Evolutionary conservation across 2,329 filamentous ascomycete species (phyloP), one percentile per base, ranked within the genome.

Genomic region (Escovopsis sp.): DNA sequence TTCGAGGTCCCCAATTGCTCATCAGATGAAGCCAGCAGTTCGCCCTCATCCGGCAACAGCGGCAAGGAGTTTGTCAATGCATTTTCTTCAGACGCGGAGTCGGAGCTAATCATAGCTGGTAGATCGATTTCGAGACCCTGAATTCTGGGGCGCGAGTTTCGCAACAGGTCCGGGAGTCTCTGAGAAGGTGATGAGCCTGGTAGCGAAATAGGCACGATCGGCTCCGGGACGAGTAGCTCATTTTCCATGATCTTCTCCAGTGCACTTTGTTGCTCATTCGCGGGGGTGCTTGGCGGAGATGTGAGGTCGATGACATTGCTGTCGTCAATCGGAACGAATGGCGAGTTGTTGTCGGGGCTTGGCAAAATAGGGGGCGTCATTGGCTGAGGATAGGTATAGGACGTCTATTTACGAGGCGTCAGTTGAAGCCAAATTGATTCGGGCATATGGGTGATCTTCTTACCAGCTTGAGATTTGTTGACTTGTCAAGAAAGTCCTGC

Each of bases 201-300:
- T 7, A 35, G 42, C 7, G 47, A 44, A 2, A 46, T 41, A 3
- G 43, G 39, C 14, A 30, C 12, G 7, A 49, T 46, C 10, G 38
- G 44, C 10, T 51, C 50, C 2, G 52, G 54, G 35, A 52, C 51
- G 7, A 56, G 5, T n/a, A 31, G 39, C 0, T 41, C 50, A 24
- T 39, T 20, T 30, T 41, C 29, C 3, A 45, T 11, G 10, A 35
- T 39, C 30, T 42, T 39, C 36, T 51, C 36, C 7, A 52, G 13
- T 9, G 41, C 24, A 35, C 43, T 37, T 1, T 34, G 16, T 1
- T 34, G 14, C 1, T 24, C 4, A 4, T 43, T 38, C 7, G 37
- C n/a, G 2, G 57, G 55, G 16, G 48, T 61, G 12, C 35, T 45
- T 11, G 60, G 55, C 2, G 59, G 57, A 0, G 58, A 58, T 25